Conservation (phyloP, 306 rosid genomes). For the Comarum palustre region DNA sequence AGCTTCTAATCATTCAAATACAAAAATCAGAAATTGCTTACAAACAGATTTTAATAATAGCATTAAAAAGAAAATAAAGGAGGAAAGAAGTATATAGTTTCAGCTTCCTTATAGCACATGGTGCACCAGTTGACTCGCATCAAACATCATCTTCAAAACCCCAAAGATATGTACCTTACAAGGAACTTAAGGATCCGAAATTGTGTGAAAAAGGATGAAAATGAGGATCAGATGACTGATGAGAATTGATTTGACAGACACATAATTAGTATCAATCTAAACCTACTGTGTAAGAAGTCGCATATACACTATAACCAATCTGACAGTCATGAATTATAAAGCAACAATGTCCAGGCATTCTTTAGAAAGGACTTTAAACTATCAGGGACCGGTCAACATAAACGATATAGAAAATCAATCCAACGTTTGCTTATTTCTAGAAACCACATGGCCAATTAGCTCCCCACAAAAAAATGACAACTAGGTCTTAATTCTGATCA, state of each 20-base stretch:
- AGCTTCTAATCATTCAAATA: background rate
- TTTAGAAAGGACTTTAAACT: background rate
- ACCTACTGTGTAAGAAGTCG: background rate
- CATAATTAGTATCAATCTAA: background rate
- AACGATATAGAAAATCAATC: background rate
- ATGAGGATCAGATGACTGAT: background rate
- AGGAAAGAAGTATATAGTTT: background rate
- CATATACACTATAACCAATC: background rate
- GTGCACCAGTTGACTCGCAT: background rate
- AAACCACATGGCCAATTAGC: background rate
- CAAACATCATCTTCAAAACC: background rate
- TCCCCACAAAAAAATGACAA: slow-evolving; percentile 2
- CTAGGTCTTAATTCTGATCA: background rate
- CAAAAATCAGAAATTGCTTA: background rate
- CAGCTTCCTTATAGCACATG: background rate
- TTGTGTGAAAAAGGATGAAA: background rate
- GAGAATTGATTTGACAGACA: background rate
- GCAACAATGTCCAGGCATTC: background rate
- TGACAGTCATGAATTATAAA: background rate
- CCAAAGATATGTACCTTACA: background rate
- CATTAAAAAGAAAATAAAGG: background rate
- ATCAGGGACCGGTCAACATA: background rate
- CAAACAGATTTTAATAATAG: background rate
- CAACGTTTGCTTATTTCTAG: background rate
- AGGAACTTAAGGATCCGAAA: background rate